Evolutionary conservation across 768 basidiomycete genomes (phyloP), one percentile per base, ranked within the genome.

Genomic region (Lentinula aciculospora): DNA sequence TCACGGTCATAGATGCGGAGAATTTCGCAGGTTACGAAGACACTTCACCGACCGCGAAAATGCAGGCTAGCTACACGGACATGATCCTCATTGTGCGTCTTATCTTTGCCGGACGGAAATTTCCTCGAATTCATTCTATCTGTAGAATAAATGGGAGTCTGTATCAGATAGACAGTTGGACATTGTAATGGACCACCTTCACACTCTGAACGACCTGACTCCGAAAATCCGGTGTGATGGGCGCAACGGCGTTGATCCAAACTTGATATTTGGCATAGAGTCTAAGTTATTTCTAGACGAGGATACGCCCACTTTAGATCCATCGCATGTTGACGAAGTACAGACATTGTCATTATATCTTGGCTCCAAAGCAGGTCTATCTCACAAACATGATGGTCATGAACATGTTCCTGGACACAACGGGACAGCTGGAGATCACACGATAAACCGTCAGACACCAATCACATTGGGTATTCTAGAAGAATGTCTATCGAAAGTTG

Each of bases 51-150:
- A 95, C 94, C 1, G 94, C 94, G 21, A 91, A 84, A 68, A 93
- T 96, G 86, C 87, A 92, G 74, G 91, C 95, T n/a, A 89, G 88
- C 66, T 98, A 96, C 68, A 94, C 94, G 3, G 95, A 98, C 68
- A 78, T 95, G 37, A 83, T 98, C 58, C 75, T 98, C 28, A 81
- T 98, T 55, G 90, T 91, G 59, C 59, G 86, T 76, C 3, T 58
- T 28, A 4, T 8, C 25, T n/a, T 9, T 44, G 9, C 27, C 21
- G 5, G 7, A 29, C 31, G 8, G 5, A 5, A 42, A n/a, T 45
- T 17, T 5, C 17, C 32, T 25, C 17, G n/a, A 4, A 49, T 34
- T 21, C 34, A 34, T 6, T 25, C 7, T 19, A 17, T 40, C 5
- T 31, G 9, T 64, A 92, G 85, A 95, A 94, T 63, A 97, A 98